These are phyloP conservation scores for Cercospora citrullina DNA, from an alignment of 2,329 filamentous ascomycete genomes.

Conservation along the genomic window DNA sequence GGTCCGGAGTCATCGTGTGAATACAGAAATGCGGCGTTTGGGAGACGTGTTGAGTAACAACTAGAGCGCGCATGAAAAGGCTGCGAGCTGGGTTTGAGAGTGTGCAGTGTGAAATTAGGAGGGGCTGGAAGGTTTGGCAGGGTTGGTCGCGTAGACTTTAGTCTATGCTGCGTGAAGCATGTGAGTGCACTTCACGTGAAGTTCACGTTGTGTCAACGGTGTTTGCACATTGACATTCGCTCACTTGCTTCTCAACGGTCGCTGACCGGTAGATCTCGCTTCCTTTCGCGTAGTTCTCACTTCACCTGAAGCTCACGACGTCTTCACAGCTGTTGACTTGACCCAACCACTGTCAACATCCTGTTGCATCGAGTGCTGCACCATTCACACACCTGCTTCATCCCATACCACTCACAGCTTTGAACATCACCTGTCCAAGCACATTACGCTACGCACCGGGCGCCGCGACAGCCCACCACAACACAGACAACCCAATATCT, in stretches of 20 bases:
- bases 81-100: background rate
- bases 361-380: background rate
- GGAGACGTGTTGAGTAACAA: background rate
- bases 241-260: background rate
- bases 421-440: background rate
- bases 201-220: slow-evolving; percentile 3
- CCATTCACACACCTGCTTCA: background rate
- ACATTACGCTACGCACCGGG: background rate
- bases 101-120: background rate
- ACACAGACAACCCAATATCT: background rate
- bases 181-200: slow-evolving; percentile 1
- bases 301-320: background rate
- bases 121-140: slow-evolving; percentile 6
- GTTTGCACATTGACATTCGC: background rate
- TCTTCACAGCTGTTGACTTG: background rate
- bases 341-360: background rate
- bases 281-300: background rate
- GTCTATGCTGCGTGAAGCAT: slow-evolving; percentile 1
- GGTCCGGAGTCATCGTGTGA: background rate
- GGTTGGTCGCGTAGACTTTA: slow-evolving; percentile 1
- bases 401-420: background rate
- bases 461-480: background rate
- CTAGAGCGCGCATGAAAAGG: background rate
- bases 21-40: background rate
- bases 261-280: background rate